phyloP scores from a whole-genome alignment of 2,329 filamentous ascomycete species.

The Botryosphaeria agaves region DNA sequence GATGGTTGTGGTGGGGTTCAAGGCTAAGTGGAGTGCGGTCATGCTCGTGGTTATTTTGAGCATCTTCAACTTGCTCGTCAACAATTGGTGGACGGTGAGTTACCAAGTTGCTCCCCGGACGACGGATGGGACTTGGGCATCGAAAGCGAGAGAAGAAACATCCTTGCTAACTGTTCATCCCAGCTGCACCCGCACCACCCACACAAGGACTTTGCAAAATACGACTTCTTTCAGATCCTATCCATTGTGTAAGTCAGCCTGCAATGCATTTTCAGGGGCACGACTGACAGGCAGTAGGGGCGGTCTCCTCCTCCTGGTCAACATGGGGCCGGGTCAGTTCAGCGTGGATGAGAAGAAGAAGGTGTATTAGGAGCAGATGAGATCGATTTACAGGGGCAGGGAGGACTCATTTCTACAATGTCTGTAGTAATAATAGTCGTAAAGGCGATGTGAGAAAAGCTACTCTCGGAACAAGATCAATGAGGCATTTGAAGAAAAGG shows the following conservation, averaged over 20 bases:
- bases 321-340: constrained; percentile 95
- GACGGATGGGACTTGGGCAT: constrained; percentile 8
- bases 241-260: constrained; percentile 65
- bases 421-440: no score
- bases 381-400: no score
- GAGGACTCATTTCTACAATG: no score
- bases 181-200: constrained; percentile 95
- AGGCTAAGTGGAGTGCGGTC: constrained; percentile 96
- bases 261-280: constrained; percentile 2
- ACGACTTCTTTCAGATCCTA: constrained; percentile 99
- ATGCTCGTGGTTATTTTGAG: constrained; percentile 90
- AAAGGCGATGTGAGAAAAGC: no score
- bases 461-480: no score
- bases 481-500: no score
- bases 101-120: constrained; percentile 2
- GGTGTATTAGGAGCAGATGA: constrained; percentile 70
- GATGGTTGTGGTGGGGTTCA: constrained; percentile 99
- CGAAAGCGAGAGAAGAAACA: constrained; percentile 8
- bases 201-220: constrained; percentile 99
- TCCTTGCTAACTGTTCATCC: constrained; percentile 5
- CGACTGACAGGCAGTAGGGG: constrained; percentile 35
- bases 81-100: constrained; percentile 99
- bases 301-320: constrained; percentile 87
- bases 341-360: constrained; percentile 99
- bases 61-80: constrained; percentile 91